Evolutionary conservation across 495 filamentous ascomycete species (phyloP), one percentile per base, ranked within the genome.

Genomic region (Aspergillus taichungensis): DNA sequence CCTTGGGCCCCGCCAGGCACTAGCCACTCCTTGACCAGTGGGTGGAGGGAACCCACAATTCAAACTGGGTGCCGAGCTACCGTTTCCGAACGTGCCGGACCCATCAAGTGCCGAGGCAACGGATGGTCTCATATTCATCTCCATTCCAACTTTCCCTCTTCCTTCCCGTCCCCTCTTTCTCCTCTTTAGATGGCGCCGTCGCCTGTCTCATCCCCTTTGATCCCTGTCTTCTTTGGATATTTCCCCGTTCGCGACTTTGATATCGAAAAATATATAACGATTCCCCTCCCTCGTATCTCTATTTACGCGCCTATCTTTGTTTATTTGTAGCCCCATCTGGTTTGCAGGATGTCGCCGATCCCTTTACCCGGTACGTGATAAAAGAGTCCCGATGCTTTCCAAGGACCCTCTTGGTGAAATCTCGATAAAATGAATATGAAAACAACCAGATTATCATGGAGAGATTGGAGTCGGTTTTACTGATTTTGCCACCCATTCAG

Each of bases 291-390:
- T 24, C 18, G 4, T 24, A 24, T 24, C 18, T 24, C 18, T 4
- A 2, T 24, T 24, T 24, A 24, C 18, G 4, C 18, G 18, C 18
- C 18, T 24, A 24, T 24, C 18, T 24, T 24, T 24, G 18, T 24
- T 24, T 24, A 24, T 24, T 4, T 24, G 18, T 24, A 24, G 18
- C 18, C 18, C 18, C 18, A 24, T 24, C 4, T 24, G 18, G 18
- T 24, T 24, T 24, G 18, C 18, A 38, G 27, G 27, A 43, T 36
- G 32, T 8, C 12, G 13, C 34, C 42, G 5, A 44, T 44, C 11
- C 29, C 42, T 35, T 13, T 57, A 30, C 50, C 54, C 29, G 44
- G 54, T 56, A 50, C 28, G 50, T 42, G 28, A 24, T 24, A 24
- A 24, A 24, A 24, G 18, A 24, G 18, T 4, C 2, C 18, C 4